Evolutionary conservation across 164 flowering plant genomes (phyloP), one percentile per base, ranked within the genome.

Genomic region (Vitis cinerea): DNA sequence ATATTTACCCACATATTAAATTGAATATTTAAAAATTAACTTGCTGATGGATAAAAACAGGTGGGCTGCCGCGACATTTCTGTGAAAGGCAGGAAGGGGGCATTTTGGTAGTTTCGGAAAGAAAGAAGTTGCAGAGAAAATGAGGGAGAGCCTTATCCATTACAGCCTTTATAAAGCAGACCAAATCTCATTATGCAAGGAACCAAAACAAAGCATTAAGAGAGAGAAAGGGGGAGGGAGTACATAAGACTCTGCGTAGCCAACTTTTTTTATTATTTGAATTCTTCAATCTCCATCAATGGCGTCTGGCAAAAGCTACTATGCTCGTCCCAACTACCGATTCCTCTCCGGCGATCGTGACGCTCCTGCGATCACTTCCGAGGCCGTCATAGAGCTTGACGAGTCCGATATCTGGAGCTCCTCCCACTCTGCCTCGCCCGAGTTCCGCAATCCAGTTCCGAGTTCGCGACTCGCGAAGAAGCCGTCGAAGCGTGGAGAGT

Each of bases 321-420:
- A 74, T 50, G 65, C 78, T 0, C 60, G 85, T 31, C 47, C 77
- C 9, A 82, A 64, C 77, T 77, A 76, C 85, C 75, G 86, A 15
- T 83, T 78, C 65, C 80, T 85, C 53, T 14, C 82, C 37, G 64
- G 62, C 56, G 83, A 85, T 9, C 59, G 57, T 29, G 62, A 49
- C 8, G 12, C 9, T 48, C 51, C 76, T 61, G 48, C 58, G 27
- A 53, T 47, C 10, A 61, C 52, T 0, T 47, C 72, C 47, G 82
- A 78, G 27, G 53, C 77, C 44, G 57, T 71, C 1, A 78, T 76
- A 74, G 91, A 87, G 66, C 74, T 84, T 71, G 82, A 85, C 59
- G 92, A 88, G 61, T 81, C 89, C 27, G 92, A 88, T 52, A 27
- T 88, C 62, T 85, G 83, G 84, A 76, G 72, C 67, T 44, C 49